A percentile compares a stretch with the other conserved stretches of the same genome.
Conservation (phyloP, 1,284 basidiomycete species). For the Trichosporon sp. region DNA sequence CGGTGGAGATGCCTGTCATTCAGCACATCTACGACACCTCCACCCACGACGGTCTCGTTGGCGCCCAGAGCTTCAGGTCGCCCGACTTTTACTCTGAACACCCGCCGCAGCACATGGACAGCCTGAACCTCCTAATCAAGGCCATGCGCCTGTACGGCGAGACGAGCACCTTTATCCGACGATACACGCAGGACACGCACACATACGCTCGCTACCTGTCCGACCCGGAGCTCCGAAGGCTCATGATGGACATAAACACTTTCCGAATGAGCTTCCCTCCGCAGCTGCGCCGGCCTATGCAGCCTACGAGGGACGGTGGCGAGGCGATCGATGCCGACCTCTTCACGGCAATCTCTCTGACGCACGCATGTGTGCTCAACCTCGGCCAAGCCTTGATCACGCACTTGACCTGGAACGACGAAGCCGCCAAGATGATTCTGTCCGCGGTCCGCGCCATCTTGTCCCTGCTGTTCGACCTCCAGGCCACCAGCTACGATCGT, state of each 20-base stretch:
- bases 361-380: conserved; percentile 42
- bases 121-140: conserved; percentile 66
- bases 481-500: conserved; percentile 50
- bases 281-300: conserved; percentile 41
- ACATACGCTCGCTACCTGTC: conserved; percentile 39
- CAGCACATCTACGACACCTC: conserved; percentile 40
- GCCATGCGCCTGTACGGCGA: conserved; percentile 63
- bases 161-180: conserved; percentile 42
- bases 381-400: conserved; percentile 49
- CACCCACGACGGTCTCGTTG: conserved; percentile 31
- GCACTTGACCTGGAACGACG: conserved; percentile 43
- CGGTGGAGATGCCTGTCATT: conserved; percentile 47
- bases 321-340: conserved; percentile 43
- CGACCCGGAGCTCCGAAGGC: conserved; percentile 39
- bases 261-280: conserved; percentile 46
- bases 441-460: conserved; percentile 49
- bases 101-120: conserved; percentile 43
- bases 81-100: conserved; percentile 32
- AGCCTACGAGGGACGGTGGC: conserved; percentile 24
- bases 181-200: conserved; percentile 43
- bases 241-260: conserved; percentile 43
- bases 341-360: conserved; percentile 40
- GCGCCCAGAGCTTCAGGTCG: conserved; percentile 43
- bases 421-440: conserved; percentile 44
- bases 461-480: conserved; percentile 50